Conservation (phyloP, 305 asterid genomes). For the Andrographis paniculata region DNA sequence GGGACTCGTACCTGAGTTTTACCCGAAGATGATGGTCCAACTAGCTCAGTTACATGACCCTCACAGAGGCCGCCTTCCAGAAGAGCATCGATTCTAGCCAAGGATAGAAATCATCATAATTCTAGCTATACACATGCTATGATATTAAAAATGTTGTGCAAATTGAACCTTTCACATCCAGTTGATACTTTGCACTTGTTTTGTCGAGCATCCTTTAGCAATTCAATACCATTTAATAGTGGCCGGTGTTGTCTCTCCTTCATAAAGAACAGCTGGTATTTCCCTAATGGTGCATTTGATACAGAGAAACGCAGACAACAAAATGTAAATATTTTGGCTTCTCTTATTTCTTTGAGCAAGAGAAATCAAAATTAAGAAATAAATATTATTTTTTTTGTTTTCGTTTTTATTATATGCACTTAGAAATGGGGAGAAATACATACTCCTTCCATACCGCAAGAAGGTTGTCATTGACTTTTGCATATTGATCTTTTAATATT, state of each 20-base stretch:
- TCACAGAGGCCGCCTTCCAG: constrained; percentile 61
- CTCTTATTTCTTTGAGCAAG: too few species aligned
- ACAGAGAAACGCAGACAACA: too few species aligned
- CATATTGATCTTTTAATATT: too few species aligned
- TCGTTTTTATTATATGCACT: too few species aligned
- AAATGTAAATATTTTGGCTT: too few species aligned
- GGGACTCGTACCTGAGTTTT: constrained; percentile 75
- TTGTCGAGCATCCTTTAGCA: constrained; percentile 44
- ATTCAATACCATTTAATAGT: constrained; percentile 61
- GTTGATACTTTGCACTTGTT: constrained; percentile 45
- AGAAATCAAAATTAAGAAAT: too few species aligned
- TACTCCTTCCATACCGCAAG: too few species aligned
- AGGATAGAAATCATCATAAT: constrained; percentile 11
- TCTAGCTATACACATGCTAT: constrained; percentile 7
- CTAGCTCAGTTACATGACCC: constrained; percentile 78
- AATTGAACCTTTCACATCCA: constrained; percentile 56
- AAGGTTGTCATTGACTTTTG: too few species aligned
- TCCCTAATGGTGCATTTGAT: too few species aligned
- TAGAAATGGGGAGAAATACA: too few species aligned
- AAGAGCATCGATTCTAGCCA: constrained; percentile 60
- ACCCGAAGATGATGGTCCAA: constrained; percentile 84
- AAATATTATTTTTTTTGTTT: too few species aligned
- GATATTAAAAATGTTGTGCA: constrained; percentile 3
- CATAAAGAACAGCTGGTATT: constrained; percentile 47
- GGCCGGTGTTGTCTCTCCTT: constrained; percentile 41